Conservation (phyloP, 768 basidiomycete species). For the Auricularia cornea region DNA sequence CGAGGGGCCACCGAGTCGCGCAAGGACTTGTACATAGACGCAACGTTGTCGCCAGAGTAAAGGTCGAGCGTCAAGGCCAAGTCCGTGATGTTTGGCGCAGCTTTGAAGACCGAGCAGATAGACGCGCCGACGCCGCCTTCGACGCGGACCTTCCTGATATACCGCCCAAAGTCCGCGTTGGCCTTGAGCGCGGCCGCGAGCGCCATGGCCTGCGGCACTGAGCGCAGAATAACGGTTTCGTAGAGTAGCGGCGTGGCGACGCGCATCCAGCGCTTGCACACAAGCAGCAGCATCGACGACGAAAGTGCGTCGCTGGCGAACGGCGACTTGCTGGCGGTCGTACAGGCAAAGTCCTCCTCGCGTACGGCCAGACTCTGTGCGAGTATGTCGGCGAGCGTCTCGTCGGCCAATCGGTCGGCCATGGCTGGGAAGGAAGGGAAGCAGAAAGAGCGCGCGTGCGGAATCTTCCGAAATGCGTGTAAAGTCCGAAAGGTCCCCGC, state of each 20-base stretch:
- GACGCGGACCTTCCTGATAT: not conserved
- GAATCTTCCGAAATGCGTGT: too few species aligned
- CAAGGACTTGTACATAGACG: not conserved
- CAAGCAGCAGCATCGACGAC: not conserved
- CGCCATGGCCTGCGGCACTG: not conserved
- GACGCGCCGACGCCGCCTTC: not conserved
- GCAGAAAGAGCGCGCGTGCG: too few species aligned
- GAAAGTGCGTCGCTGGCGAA: not conserved
- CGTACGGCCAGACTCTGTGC: not conserved
- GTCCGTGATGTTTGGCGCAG: not conserved
- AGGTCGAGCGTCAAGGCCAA: not conserved
- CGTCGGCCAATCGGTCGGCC: not conserved
- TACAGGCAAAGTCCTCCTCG: not conserved
- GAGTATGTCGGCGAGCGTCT: not conserved
- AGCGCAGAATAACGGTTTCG: not conserved
- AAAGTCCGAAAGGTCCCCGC: too few species aligned
- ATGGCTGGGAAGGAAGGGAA: not conserved
- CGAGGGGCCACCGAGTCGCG: not conserved
- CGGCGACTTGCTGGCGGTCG: not conserved
- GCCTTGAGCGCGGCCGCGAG: not conserved
- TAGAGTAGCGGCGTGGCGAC: not conserved
- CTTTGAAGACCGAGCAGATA: not conserved
- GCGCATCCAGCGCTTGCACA: slow-evolving; percentile 1
- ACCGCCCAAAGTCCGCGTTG: not conserved
- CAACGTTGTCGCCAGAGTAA: not conserved